phyloP scores from a whole-genome alignment of 208 protist species.

The Herpetomonas samuelpessoai region DNA sequence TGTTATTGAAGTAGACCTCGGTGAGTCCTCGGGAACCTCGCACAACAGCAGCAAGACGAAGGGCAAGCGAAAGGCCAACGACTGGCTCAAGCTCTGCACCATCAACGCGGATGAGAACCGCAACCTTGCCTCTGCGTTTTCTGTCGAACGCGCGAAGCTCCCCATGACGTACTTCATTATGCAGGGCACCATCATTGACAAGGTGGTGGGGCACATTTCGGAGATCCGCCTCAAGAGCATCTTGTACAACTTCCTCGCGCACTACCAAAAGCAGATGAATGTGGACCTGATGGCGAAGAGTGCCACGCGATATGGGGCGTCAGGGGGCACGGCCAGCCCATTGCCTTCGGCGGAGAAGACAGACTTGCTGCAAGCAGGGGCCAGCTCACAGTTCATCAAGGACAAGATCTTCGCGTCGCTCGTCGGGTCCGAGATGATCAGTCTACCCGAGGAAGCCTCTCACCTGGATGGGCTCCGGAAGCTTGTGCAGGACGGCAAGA shows the following conservation, averaged over 20 bases:
- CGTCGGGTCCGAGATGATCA: conserved; percentile 69
- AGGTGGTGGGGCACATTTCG: conserved; percentile 55
- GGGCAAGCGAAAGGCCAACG: conserved; percentile 8
- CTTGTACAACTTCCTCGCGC: conserved; percentile 76
- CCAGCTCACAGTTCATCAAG: conserved; percentile 74
- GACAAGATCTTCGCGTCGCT: conserved; percentile 66
- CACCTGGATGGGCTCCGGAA: conserved; percentile 71
- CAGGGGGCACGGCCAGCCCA: conserved; percentile 16
- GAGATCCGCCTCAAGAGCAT: conserved; percentile 63
- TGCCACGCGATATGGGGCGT: not conserved
- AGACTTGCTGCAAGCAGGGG: conserved; percentile 66
- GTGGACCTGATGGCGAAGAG: conserved; percentile 61
- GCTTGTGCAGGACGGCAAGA: conserved; percentile 80
- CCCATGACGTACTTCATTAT: conserved; percentile 89
- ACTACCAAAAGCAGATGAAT: conserved; percentile 86
- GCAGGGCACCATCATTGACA: conserved; percentile 88
- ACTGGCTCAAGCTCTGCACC: conserved; percentile 83
- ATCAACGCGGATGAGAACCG: conserved; percentile 88
- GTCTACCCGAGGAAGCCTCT: conserved; percentile 72
- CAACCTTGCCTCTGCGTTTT: conserved; percentile 85
- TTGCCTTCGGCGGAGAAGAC: conserved; percentile 62
- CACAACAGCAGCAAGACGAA: conserved; percentile 7
- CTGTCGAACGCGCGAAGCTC: conserved; percentile 78
- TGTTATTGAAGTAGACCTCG: not conserved
- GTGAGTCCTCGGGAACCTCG: not conserved